These are phyloP conservation scores for Colletotrichum ledebouriae DNA, from an alignment of 2,329 filamentous ascomycete species.

Conservation along the genomic window DNA sequence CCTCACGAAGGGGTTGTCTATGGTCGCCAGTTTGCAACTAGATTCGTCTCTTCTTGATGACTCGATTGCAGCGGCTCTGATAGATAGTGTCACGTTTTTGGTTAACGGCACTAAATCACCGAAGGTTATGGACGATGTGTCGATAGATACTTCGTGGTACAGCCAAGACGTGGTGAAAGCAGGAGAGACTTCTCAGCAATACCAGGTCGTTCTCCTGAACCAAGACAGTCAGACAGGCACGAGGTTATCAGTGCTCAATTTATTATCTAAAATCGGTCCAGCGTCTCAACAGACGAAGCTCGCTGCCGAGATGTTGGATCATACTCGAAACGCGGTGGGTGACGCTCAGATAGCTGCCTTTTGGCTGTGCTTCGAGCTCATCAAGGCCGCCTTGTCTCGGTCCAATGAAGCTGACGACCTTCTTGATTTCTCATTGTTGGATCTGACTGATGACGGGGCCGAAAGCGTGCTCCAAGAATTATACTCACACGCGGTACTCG, in stretches of 20 bases:
- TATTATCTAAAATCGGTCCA: conserved; percentile 69
- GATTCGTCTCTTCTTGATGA: conserved; percentile 77
- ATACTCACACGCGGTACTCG: conserved; percentile 75
- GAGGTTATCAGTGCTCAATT: conserved; percentile 66
- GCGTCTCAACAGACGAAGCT: conserved; percentile 72
- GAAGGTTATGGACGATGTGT: conserved; percentile 51
- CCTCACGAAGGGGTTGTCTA: conserved; percentile 78
- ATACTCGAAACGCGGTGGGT: conserved; percentile 69
- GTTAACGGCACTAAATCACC: conserved; percentile 51
- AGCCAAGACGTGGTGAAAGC: conserved; percentile 48
- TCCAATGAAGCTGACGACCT: conserved; percentile 74
- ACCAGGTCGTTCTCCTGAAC: conserved; percentile 72
- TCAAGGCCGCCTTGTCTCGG: conserved; percentile 68
- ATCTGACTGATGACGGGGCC: conserved; percentile 55
- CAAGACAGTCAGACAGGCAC: conserved; percentile 77
- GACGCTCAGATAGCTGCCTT: conserved; percentile 76
- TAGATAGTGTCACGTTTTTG: conserved; percentile 76
- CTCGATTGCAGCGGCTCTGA: conserved; percentile 75
- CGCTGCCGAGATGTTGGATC: conserved; percentile 74
- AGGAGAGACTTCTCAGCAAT: conserved; percentile 52
- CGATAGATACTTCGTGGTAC: conserved; percentile 47
- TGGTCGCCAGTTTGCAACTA: conserved; percentile 74
- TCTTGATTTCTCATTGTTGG: conserved; percentile 66
- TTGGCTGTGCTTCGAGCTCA: conserved; percentile 83
- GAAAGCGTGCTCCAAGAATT: conserved; percentile 72